A percentile compares a stretch with the other conserved stretches of the same genome.
These are phyloP conservation scores for Thermothielavioides terrestris DNA, from an alignment of 495 filamentous ascomycete species.

Conservation along the genomic window DNA sequence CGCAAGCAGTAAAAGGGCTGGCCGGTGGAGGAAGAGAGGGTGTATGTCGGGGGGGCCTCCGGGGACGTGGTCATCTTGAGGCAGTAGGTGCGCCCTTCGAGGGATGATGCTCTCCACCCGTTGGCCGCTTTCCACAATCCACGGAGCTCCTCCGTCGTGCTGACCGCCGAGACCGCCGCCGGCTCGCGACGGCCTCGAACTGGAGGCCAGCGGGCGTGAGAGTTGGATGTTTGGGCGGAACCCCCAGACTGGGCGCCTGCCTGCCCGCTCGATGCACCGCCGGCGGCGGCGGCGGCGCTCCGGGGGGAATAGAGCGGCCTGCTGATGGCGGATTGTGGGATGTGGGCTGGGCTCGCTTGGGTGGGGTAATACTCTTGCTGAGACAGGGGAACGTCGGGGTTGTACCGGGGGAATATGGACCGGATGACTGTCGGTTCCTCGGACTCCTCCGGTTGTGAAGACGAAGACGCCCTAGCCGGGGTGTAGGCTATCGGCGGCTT, in stretches of 20 bases:
- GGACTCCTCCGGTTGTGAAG: constrained; percentile 14
- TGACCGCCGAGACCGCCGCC: constrained; percentile 36
- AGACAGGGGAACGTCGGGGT: constrained; percentile 57
- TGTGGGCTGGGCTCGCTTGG: constrained; percentile 43
- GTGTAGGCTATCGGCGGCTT: constrained; percentile 35
- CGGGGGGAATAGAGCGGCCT: constrained; percentile 46
- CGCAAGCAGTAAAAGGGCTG: constrained; percentile 48
- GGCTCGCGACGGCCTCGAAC: constrained; percentile 28
- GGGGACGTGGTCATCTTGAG: constrained; percentile 39
- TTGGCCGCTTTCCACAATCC: constrained; percentile 48
- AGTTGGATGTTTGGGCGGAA: not conserved
- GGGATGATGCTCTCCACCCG: constrained; percentile 43
- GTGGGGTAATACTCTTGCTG: constrained; percentile 63
- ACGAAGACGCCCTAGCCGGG: constrained; percentile 19
- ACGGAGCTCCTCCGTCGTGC: constrained; percentile 43
- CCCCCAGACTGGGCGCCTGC: not conserved
- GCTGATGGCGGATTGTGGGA: constrained; percentile 49
- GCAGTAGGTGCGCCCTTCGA: constrained; percentile 45
- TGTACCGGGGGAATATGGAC: constrained; percentile 73
- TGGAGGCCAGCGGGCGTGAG: constrained; percentile 12
- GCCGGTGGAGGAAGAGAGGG: constrained; percentile 37
- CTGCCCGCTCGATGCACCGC: not conserved
- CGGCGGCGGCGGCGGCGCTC: constrained; percentile 19
- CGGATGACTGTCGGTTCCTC: constrained; percentile 30
- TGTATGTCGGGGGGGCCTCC: constrained; percentile 42